Evolutionary conservation across 2,329 filamentous ascomycete genomes (phyloP).

Genomic region (Fusarium pilosicola): DNA sequence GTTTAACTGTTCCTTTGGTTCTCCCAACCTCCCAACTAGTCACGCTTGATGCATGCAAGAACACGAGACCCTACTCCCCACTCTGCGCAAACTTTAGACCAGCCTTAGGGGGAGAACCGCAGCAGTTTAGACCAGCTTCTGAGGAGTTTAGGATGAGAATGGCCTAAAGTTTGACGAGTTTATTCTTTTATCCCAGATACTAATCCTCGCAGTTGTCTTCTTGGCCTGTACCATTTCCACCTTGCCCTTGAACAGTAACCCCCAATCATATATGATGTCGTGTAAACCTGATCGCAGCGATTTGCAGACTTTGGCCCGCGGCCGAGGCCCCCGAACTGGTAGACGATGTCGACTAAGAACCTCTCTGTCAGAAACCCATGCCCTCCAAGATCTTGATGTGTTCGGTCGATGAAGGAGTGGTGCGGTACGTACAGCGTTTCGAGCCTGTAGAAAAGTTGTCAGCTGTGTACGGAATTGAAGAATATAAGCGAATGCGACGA

Average conservation of each 20-base stretch:
- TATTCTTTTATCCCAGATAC: neutral
- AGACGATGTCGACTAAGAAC: fast-evolving
- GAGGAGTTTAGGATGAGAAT: neutral
- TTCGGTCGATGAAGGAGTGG: neutral
- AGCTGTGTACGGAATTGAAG: neutral
- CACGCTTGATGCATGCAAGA: neutral
- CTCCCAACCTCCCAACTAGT: fast-evolving
- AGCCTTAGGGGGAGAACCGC: neutral
- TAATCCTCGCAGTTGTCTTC: neutral
- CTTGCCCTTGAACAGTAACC: neutral
- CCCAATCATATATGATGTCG: fast-evolving
- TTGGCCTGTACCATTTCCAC: neutral
- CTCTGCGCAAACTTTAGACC: neutral
- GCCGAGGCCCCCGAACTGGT: neutral
- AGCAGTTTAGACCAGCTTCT: neutral
- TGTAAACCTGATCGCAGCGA: neutral
- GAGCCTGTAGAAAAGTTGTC: fast-evolving
- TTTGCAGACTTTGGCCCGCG: neutral
- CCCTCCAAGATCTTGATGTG: neutral
- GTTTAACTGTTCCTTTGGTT: neutral
- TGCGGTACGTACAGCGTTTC: neutral
- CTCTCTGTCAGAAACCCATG: neutral
- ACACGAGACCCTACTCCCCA: neutral
- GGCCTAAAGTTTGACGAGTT: neutral
- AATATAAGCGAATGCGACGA: neutral